Evolutionary conservation across 192 early-diverging fungal genomes (phyloP), one percentile per base, ranked within the genome.

Genomic region (Backusella psychrophila): DNA sequence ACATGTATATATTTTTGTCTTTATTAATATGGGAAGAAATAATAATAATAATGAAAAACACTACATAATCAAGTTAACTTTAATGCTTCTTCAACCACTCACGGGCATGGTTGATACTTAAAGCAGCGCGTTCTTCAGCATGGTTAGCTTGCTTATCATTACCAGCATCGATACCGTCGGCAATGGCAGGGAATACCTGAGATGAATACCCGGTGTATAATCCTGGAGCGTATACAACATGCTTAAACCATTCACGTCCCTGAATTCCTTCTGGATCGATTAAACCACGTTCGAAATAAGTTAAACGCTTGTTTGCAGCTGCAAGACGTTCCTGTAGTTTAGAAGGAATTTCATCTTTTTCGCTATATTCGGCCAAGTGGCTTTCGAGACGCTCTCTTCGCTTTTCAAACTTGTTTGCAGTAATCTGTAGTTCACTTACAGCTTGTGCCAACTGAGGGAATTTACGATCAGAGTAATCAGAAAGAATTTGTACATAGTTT

Each of bases 221-320:
- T 6, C 86, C 89, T 4, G 90, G 90, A 1, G 88, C 83, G 42
- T 86, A 78, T 6, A 92, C 59, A n/a, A 85, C 79, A 65, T 92
- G 90, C 39, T 89, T 87, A 72, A 85, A 90, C 90, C 90, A 92
- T 15, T 79, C 76, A 49, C 89, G 87, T 1, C 85, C 84, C 1
- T 82, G 81, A 15, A 90, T 84, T 31, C 90, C 90, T 65, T 87
- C 81, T 15, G 80, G 80, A 29, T 88, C 85, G 49, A 89, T 81
- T 70, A 92, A 88, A 36, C 84, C 80, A 26, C 85, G 81, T 76
- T 92, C 90, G 21, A 90, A 83, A 23, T 77, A 35, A 11, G 72
- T 80, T 3, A 79, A 59, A 9, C 85, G 80, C 42, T 87, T 82
- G 71, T 92, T 91, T 19, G 87, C 76, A 1, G 71, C 72, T 3